Conservation (phyloP, 1,139 yeast genomes). For the Geotrichum armillariae region DNA sequence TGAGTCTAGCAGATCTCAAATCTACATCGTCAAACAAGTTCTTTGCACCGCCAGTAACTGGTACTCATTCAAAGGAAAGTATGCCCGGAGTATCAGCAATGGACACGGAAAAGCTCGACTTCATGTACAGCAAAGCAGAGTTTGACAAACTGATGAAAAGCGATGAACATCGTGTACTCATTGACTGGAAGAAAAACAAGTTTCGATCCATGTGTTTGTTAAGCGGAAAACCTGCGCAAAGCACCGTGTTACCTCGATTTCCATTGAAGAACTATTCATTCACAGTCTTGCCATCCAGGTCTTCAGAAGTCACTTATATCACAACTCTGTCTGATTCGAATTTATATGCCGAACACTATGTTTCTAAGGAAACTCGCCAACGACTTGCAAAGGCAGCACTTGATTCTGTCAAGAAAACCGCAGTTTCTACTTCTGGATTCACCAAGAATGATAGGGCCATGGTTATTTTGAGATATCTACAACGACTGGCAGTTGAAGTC, state of each 20-base stretch:
- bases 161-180: constrained; percentile 61
- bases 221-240: constrained; percentile 46
- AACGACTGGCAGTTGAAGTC: constrained; percentile 54
- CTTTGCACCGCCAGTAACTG: constrained; percentile 5
- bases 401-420: constrained; percentile 21
- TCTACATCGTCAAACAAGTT: background rate
- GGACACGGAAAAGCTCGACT: constrained; percentile 49
- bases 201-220: constrained; percentile 60
- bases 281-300: constrained; percentile 45
- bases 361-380: constrained; percentile 40
- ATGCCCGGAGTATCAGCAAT: constrained; percentile 26
- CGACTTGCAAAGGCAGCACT: constrained; percentile 42
- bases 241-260: constrained; percentile 35
- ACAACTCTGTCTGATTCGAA: constrained; percentile 45
- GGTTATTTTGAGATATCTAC: constrained; percentile 51
- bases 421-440: constrained; percentile 26
- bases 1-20: constrained; percentile 14
- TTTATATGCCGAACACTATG: constrained; percentile 55
- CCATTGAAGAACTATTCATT: constrained; percentile 46
- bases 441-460: constrained; percentile 46
- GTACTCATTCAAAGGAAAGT: constrained; percentile 18
- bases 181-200: constrained; percentile 65
- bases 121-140: constrained; percentile 49
- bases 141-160: constrained; percentile 45
- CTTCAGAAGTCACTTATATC: constrained; percentile 48